Base-by-base conservation (phyloP, 2,329 filamentous ascomycete species). In the Trichoderma breve region DNA sequence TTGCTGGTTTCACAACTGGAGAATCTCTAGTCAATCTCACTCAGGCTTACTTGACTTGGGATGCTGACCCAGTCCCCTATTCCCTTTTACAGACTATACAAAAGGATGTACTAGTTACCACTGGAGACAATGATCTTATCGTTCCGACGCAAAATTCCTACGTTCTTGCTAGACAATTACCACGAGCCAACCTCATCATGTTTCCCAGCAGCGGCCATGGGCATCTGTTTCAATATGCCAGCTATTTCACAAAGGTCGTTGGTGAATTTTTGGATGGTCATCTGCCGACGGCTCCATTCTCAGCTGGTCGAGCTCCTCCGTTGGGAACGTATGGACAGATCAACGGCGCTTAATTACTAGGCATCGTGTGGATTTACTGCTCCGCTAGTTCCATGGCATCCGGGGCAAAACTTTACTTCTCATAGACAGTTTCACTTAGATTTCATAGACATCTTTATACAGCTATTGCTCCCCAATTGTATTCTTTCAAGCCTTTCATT, bases 21-120 rank as follows among this genome's bases (percentile, higher is more conserved):
- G 34, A 68, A 18, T 34, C 21, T 24, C 53, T 68, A 15, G 26
- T 60, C 9, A 68, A 68, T 6, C 65, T 68, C 24, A 68, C 53
- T 6, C 65, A 68, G 55, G 65, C 65, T 60, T 68, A 68, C 15
- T 47, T 68, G 34, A 68, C 65, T 18, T 68, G 65, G 65, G 65
- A 68, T 32, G 65, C 65, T 11, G 65, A 68, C 3, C 65, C 65
- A 21, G 34, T 68, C 39, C 65, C 65, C 24, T 68, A 68, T 12
- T 68, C 65, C 9, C 8, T 58, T 3, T n/a, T 68, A 26, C 65
- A 68, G 11, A 60, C 65, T 6, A 68, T 68, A 6, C 65, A 68
- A n/a, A 68, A 47, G 15, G 65, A 68, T 47, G 53, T n/a, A 4
- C 65, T 68, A 6, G 65, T 68, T 4, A 68, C 65, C 0, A 14